A percentile compares a stretch with the other conserved stretches of the same genome.
These are phyloP conservation scores for Barnettozyma wickerhamii DNA, from an alignment of 805 yeast genomes.

Conservation along the genomic window DNA sequence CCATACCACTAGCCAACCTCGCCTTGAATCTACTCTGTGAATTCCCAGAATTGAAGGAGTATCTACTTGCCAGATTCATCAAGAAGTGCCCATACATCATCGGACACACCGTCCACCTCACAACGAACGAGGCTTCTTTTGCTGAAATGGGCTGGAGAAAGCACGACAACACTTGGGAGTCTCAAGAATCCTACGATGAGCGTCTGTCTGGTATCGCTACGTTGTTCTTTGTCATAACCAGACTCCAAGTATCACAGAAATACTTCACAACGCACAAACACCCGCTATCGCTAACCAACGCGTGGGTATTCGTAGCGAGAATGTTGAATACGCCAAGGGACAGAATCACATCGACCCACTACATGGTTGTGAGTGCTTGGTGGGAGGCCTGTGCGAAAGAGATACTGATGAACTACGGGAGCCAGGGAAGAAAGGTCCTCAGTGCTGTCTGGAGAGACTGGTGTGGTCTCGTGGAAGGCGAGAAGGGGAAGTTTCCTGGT, in stretches of 20 bases:
- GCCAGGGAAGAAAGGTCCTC: slow-evolving; percentile 65
- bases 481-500: slow-evolving; percentile 50
- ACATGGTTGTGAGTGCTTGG: slow-evolving; percentile 72
- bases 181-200: slow-evolving; percentile 71
- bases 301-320: slow-evolving; percentile 76
- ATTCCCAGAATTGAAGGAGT: slow-evolving; percentile 38
- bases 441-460: slow-evolving; percentile 42
- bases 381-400: slow-evolving; percentile 79
- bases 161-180: slow-evolving; percentile 39
- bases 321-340: slow-evolving; percentile 51
- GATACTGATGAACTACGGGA: slow-evolving; percentile 55
- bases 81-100: slow-evolving; percentile 88
- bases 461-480: slow-evolving; percentile 47
- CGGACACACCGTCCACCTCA: slow-evolving; percentile 64
- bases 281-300: slow-evolving; percentile 51
- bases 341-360: slow-evolving; percentile 64
- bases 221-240: slow-evolving; percentile 71
- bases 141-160: slow-evolving; percentile 85
- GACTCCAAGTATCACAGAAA: slow-evolving; percentile 34
- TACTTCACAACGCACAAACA: slow-evolving; percentile 32
- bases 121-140: slow-evolving; percentile 81
- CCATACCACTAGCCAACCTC: slow-evolving; percentile 73
- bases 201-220: slow-evolving; percentile 83
- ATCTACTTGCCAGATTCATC: slow-evolving; percentile 68
- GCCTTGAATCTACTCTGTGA: slow-evolving; percentile 48